Base-by-base conservation (phyloP, 2,329 filamentous ascomycete species). In the Colletotrichum magnum region DNA sequence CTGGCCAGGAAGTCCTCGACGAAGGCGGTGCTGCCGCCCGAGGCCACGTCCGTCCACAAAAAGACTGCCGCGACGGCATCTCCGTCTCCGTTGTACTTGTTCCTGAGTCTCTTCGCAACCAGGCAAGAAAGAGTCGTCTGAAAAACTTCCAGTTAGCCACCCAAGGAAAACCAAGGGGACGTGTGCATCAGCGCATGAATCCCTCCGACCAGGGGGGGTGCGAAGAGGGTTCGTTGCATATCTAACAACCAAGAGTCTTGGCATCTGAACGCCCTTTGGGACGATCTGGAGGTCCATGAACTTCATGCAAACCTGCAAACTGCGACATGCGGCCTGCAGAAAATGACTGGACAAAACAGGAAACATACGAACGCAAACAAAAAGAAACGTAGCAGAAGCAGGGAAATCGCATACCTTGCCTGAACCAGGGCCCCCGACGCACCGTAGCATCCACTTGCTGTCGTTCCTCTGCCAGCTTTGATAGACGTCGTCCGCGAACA, bases 391-490 rank as follows among this genome's bases (percentile, higher is more conserved):
- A 5, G 6, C 2, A 43, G 41, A 43, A 43, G 41, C 13, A n/a
- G 16, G 41, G 13, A 9, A 58, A 64, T 12, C 5, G 41, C 51
- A 28, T 45, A 64, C 59, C 64, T 58, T 68, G 6, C 59, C 65
- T 5, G 60, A 58, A n/a, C 65, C 65, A 52, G 65, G 65, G 21
- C 52, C 39, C 24, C 59, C 65, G 12, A 53, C 47, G 13, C 65
- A 64, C 39, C 65, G 60, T 26, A 48, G 18, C 21, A 57, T 58
- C 60, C 65, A 58, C 53, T 24, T 41, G 6, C 50, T 36, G 15
- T 48, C 26, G 9, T 28, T n/a, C n/a, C 48, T 21, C 28, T 58
- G 65, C 60, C 59, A 68, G 48, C 53, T 52, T 45, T 7, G 24
- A 36, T 58, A 58, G 15, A 58, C 47, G 16, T 68, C 48, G 60